Evolutionary conservation across 306 rosid species (phyloP), one percentile per base, ranked within the genome.

Genomic region (Cucurbita pepo): DNA sequence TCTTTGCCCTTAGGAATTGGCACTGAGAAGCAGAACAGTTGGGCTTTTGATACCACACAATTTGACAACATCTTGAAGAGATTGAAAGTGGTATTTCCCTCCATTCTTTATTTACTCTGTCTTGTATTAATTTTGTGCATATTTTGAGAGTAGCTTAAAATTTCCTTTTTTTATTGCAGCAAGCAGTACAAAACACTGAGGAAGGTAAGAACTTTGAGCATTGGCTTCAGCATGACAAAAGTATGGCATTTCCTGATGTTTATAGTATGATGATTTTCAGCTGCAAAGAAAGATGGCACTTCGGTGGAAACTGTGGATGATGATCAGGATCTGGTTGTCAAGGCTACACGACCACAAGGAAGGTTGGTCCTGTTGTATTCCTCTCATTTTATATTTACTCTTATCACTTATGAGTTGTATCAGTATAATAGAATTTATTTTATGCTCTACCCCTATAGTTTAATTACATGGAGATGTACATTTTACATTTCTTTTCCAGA

Each of bases 11-110:
- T 73, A 93, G 98, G 97, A 71, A 80, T 95, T 77, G 99, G 97
- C 47, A 15, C 85, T 1, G 99, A 91, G 81, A 95, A 95, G 85
- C 97, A 94, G 34, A 95, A 91, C 63, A 22, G 37, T n/a, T 95
- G 99, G 99, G 99, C 92, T 45, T 95, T 91, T 71, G 99, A 95
- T 71, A 91, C 97, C 12, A 81, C 96, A 1, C 96, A 89, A 60
- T 95, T 95, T 70, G 99, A 95, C 79, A 80, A 76, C 72, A 95
- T 95, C 56, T 97, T 95, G 66, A 95, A 91, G 80, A 79, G 97
- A 82, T 77, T 95, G 87, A 95, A 95, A 91, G 99, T 95, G 85
- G 98, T 94, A 79, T 66, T 11, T 41, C 65, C 13, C 19, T 18
- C 13, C 70, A 16, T 55, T 73, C 72, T 36, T 47, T 34, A 34